These are phyloP conservation scores for Boletellus sp. DNA, from an alignment of 768 basidiomycete species.

Conservation along the genomic window DNA sequence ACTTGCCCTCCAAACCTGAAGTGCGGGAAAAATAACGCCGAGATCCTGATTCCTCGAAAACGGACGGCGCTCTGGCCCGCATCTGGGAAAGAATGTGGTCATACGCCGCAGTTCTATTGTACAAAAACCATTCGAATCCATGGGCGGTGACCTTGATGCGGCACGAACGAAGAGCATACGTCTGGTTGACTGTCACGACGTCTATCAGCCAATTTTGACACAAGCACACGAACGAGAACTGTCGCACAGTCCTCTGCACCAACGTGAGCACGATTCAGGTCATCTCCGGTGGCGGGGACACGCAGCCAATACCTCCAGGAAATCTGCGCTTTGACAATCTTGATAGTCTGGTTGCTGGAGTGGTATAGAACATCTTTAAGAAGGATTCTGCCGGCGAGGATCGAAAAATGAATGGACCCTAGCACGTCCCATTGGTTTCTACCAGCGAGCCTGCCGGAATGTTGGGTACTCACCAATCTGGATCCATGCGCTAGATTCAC, in stretches of 20 bases:
- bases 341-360: conserved; percentile 87
- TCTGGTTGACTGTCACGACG: conserved; percentile 32
- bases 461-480: conserved; percentile 58
- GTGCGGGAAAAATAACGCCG: conserved; percentile 39
- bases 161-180: conserved; percentile 52
- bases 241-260: conserved; percentile 54
- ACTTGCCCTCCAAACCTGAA: conserved; percentile 38
- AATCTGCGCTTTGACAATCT: conserved; percentile 77
- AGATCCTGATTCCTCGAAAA: conserved; percentile 28
- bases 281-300: conserved; percentile 70
- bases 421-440: conserved; percentile 1
- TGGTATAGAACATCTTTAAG: conserved; percentile 87
- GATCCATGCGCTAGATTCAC: conserved; percentile 76
- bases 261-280: conserved; percentile 45
- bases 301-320: conserved; percentile 96
- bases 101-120: conserved; percentile 85
- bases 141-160: conserved; percentile 77
- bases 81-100: conserved; percentile 82
- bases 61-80: conserved; percentile 34
- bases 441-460: not conserved
- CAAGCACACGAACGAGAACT: conserved; percentile 3
- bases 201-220: conserved; percentile 4
- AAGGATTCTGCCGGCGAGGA: conserved; percentile 81
- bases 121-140: conserved; percentile 91
- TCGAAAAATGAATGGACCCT: conserved; percentile 92